Evolutionary conservation across 2,329 filamentous ascomycete genomes (phyloP), one percentile per base, ranked within the genome.

Genomic region (Fusarium bulbicola): DNA sequence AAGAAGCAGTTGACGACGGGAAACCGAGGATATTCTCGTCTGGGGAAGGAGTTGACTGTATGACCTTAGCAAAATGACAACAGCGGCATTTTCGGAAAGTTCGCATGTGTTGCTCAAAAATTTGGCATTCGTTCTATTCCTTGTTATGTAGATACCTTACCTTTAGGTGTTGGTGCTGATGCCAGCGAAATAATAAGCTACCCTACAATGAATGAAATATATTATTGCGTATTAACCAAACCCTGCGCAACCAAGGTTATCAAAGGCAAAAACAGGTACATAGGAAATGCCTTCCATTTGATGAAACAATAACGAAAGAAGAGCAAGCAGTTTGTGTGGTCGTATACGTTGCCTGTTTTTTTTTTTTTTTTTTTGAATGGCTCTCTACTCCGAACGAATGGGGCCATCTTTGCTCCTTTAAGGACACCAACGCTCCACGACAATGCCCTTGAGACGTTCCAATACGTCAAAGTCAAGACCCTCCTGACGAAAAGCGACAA

Each of bases 401-500:
- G 0, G 1, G 2, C 16, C 7, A n/a, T 13, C 10, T 6, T 11
- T 16, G 5, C 3, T 21, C 7, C 7, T 21, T 75, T 45, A 78
- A 37, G 63, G 43, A 70, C 83, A 85, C 82, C 83, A 84, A 75
- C 80, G 81, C 67, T 85, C 80, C 20, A 86, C 78, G 43, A 77
- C 71, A 2, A 82, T 80, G 10, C 72, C 79, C 21, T 78, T 50
- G 6, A 86, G 72, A 43, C 74, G 66, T 9, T 82, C 77, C 13
- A 86, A 66, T 0, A 86, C 71, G 6, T 59, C 73, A 70, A 84
- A 84, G 59, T 87, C 82, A 18, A 87, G 76, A 1, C 82, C 81
- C 5, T 77, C 73, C 66, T 87, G 85, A 36, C 81, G 81, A 54
- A 85, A 82, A 1, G 84, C 80, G 13, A 87, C 81, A 5, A 86